Evolutionary conservation across 140 eudicot genomes (phyloP).

Genomic region (Ambrosia hybrid): DNA sequence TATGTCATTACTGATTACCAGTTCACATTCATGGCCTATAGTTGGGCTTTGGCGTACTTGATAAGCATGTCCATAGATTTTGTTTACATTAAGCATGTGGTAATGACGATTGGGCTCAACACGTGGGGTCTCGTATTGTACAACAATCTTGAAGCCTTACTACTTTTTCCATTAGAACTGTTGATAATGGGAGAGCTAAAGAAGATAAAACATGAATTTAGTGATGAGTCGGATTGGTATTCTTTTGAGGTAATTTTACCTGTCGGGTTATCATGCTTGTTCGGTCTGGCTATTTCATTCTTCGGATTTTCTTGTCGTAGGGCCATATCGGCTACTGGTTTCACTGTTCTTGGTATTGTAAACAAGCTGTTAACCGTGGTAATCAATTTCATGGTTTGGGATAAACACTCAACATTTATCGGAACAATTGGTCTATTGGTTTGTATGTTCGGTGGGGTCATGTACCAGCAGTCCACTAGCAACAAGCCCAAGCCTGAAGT

Average conservation of each 20-base stretch:
- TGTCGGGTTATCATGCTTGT: slow-evolving; percentile 82
- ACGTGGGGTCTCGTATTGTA: slow-evolving; percentile 97
- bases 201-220: slow-evolving; percentile 81
- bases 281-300: slow-evolving; percentile 90
- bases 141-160: slow-evolving; percentile 91
- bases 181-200: slow-evolving; percentile 91
- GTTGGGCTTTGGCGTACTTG: slow-evolving; percentile 91
- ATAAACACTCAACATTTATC: slow-evolving; percentile 76
- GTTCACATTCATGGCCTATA: slow-evolving; percentile 81
- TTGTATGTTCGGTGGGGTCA: slow-evolving; percentile 82
- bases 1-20: slow-evolving; percentile 92
- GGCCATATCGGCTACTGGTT: slow-evolving; percentile 97
- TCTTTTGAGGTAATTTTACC: slow-evolving; percentile 81
- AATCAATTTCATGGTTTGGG: slow-evolving; percentile 90
- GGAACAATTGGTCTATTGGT: slow-evolving; percentile 92
- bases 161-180: slow-evolving; percentile 85
- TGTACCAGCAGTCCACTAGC: slow-evolving; percentile 82
- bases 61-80: slow-evolving; percentile 97
- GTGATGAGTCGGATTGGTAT: slow-evolving; percentile 84
- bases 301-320: slow-evolving; percentile 96
- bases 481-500: slow-evolving; percentile 49
- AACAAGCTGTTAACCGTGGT: slow-evolving; percentile 90
- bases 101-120: slow-evolving; percentile 92
- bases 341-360: slow-evolving; percentile 95
- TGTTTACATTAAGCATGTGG: slow-evolving; percentile 96